These are phyloP conservation scores for Prunus mume DNA, from an alignment of 306 rosid genomes.

Conservation along the genomic window DNA sequence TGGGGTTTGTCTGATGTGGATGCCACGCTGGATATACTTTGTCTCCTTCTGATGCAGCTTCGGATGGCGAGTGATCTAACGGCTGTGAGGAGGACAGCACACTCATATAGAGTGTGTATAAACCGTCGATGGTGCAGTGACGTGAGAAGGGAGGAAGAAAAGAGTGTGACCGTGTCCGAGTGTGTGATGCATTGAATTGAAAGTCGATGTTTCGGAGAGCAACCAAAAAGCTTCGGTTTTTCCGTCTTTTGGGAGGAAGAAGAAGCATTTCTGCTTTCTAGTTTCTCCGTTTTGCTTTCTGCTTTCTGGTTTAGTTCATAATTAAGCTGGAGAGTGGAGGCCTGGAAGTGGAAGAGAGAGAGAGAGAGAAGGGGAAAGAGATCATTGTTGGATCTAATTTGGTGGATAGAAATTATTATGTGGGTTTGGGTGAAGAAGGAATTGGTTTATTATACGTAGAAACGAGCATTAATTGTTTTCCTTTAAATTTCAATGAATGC, in stretches of 20 bases:
- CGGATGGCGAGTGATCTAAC: conserved; percentile 10
- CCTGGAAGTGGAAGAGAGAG: not conserved
- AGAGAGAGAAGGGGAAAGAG: too few species aligned
- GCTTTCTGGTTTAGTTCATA: not conserved
- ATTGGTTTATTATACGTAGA: not conserved
- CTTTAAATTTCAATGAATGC: not conserved
- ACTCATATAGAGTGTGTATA: not conserved
- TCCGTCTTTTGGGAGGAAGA: conserved; percentile 1
- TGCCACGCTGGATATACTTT: conserved; percentile 10
- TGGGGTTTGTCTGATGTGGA: conserved; percentile 26
- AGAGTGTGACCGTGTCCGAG: not conserved
- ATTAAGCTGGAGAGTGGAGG: not conserved
- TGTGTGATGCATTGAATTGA: conserved; percentile 9
- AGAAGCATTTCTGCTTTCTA: not conserved
- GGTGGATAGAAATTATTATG: too few species aligned
- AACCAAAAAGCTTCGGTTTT: conserved; percentile 2
- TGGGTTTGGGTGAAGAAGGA: not conserved
- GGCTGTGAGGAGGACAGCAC: conserved; percentile 19
- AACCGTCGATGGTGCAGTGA: conserved; percentile 26
- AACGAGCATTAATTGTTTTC: not conserved
- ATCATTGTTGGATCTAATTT: not conserved
- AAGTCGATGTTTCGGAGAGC: not conserved
- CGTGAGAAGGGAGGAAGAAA: conserved; percentile 9
- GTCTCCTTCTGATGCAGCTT: not conserved
- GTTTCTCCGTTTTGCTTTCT: not conserved